phyloP scores from a whole-genome alignment of 75 land plant genomes.

The Sequoiadendron giganteum region DNA sequence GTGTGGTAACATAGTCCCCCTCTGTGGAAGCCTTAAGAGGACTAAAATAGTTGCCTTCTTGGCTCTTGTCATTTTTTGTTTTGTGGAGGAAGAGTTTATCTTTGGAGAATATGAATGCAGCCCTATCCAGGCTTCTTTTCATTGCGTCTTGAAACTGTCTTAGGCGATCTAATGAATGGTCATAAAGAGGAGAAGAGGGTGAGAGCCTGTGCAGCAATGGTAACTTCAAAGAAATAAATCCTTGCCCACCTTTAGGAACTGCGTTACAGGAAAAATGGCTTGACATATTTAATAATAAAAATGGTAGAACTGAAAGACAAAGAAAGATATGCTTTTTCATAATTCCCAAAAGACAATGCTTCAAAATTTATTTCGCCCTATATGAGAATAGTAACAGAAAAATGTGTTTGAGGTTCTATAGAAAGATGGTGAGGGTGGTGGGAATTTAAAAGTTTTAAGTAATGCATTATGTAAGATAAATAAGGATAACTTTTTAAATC shows the following conservation, averaged over 20 bases:
- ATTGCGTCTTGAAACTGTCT: not conserved
- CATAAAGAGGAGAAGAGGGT: slow-evolving; percentile 6
- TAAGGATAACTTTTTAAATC: not conserved
- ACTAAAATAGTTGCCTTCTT: not conserved
- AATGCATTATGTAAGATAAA: not conserved
- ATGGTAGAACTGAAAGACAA: not conserved
- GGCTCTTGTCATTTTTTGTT: not conserved
- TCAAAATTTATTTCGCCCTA: not conserved
- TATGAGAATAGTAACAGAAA: not conserved
- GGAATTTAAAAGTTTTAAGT: too few species aligned
- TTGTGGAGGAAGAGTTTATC: too few species aligned
- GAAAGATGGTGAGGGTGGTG: not conserved
- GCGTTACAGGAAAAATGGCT: not conserved
- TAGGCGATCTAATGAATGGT: not conserved
- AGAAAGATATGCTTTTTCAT: not conserved
- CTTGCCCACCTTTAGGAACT: not conserved
- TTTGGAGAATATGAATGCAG: not conserved
- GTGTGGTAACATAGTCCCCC: not conserved
- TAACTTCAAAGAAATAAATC: not conserved
- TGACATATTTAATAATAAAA: not conserved
- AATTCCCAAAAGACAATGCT: not conserved
- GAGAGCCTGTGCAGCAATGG: slow-evolving; percentile 6
- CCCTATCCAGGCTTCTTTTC: not conserved
- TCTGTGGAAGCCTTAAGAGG: not conserved
- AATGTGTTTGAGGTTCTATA: not conserved